Evolutionary conservation across 495 filamentous ascomycete genomes (phyloP), one percentile per base, ranked within the genome.

Genomic region (Penicillium cataractarum): DNA sequence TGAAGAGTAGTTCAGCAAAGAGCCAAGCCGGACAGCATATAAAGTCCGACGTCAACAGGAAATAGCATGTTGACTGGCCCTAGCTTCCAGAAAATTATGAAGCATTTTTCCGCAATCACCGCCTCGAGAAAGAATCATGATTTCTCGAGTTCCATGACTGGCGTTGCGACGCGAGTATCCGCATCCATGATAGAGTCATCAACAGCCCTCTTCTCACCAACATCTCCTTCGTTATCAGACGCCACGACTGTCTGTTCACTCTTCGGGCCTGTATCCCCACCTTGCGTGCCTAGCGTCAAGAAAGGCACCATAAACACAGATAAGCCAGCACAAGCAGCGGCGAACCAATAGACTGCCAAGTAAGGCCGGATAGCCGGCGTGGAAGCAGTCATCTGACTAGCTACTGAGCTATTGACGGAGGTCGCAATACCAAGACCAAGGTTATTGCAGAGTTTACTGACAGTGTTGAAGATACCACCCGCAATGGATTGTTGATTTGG

Each of bases 391-490:
- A 69, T 65, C 51, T 64, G 42, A 48, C 60, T 57, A 0, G 58
- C 46, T 0, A 76, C 48, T 0, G 74, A 63, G 46, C 59, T 66
- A 19, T 66, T 59, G 17, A 76, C 55, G 6, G 72, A 74, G 2
- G 74, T 76, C 4, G 74, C 62, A 22, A 76, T 70, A 2, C 74
- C 74, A 31, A 76, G 70, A 2, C 72, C 70, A 3, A 76, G 56
- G 24, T 73, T 76, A 21, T 64, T 71, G 48, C 73, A 71, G 12
- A 77, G 52, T 49, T 75, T 78, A 60, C 64, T 75, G 24, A 72
- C 71, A 0, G 76, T 77, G 27, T 76, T 75, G 63, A 78, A 76
- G 24, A 78, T 77, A 6, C 74, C 73, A 2, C 74, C 74, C 2
- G 74, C 74, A 22, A 77, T 70, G 8, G 72, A 75, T 63, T 78